Evolutionary conservation across 1,284 basidiomycete species (phyloP), one percentile per base, ranked within the genome.

Genomic region (Volvariella volvacea): DNA sequence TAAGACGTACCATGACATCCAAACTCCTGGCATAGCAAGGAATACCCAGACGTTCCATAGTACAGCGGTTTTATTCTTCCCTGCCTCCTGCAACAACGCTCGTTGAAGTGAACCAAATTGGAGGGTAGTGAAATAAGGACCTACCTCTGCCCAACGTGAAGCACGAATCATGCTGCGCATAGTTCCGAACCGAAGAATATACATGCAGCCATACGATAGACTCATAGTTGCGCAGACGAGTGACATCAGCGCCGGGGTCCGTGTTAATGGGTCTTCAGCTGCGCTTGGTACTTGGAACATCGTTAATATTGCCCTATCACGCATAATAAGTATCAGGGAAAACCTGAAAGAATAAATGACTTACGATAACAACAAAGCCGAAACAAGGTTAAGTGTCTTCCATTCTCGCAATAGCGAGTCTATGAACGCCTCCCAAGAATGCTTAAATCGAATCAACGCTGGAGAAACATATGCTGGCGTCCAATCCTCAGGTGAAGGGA

Each of bases 41-140:
- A 89, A 55, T 1, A 88, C 80, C 87, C 86, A 89, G 10, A 86
- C 81, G 50, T 88, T 89, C 86, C 86, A 89, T 59, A 76, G 70
- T 17, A 88, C 76, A 7, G 72, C 62, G 0, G 84, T 81, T 30
- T 79, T 74, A 0, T 74, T 75, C 57, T 73, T 76, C 43, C 76
- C 73, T 17, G 83, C 80, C 61, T 88, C 84, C 80, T 87, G 48
- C n/a, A 3, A 12, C 7, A 19, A 39, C 3, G 21, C 10, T 45
- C 4, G 36, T 10, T 34, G 4, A 37, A 20, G 12, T 19, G 10
- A 8, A 20, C 10, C 17, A 15, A 2, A 2, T 6, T 22, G 19
- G 19, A 40, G 8, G 3, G 7, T 20, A 20, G 12, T 43, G 17
- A 45, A 40, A 30, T 8, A 21, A 37, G 17, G 15, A 54, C 70